Percentiles rank a stretch among this genome's conserved stretches.
Conservation (phyloP, 805 yeast species). For the Candida stauntonica region DNA sequence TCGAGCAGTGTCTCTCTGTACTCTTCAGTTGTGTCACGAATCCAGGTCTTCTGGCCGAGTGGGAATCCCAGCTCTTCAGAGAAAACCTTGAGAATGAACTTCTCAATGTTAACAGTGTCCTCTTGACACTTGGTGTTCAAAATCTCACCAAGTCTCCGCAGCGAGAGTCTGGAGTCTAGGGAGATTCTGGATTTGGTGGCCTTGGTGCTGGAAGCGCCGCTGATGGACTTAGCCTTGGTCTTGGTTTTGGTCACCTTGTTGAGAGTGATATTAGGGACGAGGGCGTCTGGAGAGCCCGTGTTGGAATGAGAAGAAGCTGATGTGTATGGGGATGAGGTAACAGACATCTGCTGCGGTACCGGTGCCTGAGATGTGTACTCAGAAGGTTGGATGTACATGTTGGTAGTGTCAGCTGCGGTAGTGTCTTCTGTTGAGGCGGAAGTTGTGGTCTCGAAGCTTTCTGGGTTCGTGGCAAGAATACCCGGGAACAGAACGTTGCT, state of each 20-base stretch:
- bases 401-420: background rate
- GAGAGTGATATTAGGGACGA: background rate
- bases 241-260: background rate
- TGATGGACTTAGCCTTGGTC: constrained; percentile 6
- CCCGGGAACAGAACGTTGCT: constrained; percentile 3
- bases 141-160: constrained; percentile 50
- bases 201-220: constrained; percentile 1
- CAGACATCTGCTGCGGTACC: constrained; percentile 1
- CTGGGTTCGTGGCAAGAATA: constrained; percentile 5
- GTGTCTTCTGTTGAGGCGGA: background rate
- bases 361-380: constrained; percentile 9
- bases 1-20: constrained; percentile 47
- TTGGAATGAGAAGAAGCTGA: constrained; percentile 1
- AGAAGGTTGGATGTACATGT: constrained; percentile 1
- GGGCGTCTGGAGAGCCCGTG: constrained; percentile 3
- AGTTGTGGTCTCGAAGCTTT: background rate
- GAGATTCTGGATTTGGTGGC: constrained; percentile 11
- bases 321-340: constrained; percentile 7
- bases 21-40: constrained; percentile 61
- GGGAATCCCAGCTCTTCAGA: constrained; percentile 61
- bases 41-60: constrained; percentile 79
- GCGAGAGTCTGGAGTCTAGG: constrained; percentile 53
- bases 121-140: constrained; percentile 44
- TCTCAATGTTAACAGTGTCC: constrained; percentile 55
- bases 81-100: constrained; percentile 47